A percentile compares a stretch with the other conserved stretches of the same genome.
Conservation (phyloP, 352 stramenopile species). For the Phytopythium chamaehyphon region DNA sequence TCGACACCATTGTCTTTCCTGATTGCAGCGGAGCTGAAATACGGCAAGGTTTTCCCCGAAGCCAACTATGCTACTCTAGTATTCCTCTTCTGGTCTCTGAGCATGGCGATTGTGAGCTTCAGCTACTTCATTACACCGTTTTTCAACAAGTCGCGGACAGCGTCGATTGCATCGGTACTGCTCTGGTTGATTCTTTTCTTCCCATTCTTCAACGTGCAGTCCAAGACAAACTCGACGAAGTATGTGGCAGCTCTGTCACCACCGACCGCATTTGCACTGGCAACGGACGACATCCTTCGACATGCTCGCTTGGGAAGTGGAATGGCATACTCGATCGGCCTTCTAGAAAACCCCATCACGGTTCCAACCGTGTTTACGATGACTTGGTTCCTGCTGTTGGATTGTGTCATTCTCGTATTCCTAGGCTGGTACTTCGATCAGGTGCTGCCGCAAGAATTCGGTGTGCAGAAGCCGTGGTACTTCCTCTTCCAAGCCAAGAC, state of each 20-base stretch:
- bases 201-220: conserved; percentile 63
- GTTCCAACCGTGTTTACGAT: conserved; percentile 46
- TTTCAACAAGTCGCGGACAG: conserved; percentile 66
- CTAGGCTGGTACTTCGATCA: conserved; percentile 92
- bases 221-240: conserved; percentile 32
- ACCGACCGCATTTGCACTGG: conserved; percentile 63
- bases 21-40: conserved; percentile 53
- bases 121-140: conserved; percentile 59
- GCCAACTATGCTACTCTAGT: conserved; percentile 58
- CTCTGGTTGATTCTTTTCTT: conserved; percentile 75
- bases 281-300: conserved; percentile 55
- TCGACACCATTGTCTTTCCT: conserved; percentile 44
- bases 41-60: conserved; percentile 57
- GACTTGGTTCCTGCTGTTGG: conserved; percentile 65
- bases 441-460: conserved; percentile 90
- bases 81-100: conserved; percentile 62
- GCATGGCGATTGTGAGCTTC: conserved; percentile 60
- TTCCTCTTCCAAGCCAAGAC: conserved; percentile 73
- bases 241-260: conserved; percentile 57
- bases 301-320: conserved; percentile 54
- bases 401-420: conserved; percentile 76
- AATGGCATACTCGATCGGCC: conserved; percentile 53
- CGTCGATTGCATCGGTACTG: conserved; percentile 56
- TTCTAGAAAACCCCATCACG: conserved; percentile 28
- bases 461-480: conserved; percentile 85